Evolutionary conservation across 1,284 basidiomycete species (phyloP), one percentile per base, ranked within the genome.

Genomic region (Marasmius oreades): DNA sequence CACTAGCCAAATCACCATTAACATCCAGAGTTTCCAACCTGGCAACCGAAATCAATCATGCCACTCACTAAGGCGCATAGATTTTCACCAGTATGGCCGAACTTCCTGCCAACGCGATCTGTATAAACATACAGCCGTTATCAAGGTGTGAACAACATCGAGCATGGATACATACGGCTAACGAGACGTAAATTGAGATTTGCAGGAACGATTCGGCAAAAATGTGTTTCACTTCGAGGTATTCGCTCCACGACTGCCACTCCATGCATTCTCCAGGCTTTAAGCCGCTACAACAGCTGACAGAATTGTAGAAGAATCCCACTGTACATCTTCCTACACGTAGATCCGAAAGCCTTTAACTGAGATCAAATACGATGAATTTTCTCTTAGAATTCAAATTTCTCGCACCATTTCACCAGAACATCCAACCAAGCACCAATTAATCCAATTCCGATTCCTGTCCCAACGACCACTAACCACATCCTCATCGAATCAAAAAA

Each of bases 341-440:
- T 34, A 92, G 66, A 64, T 91, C 88, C 43, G 80, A 81, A 55
- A 92, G 70, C 85, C 86, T 87, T 56, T 22, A 14, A 31, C 42
- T 36, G 16, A 55, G 51, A 8, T 31, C 33, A 11, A 48, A 24
- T 52, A 16, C 33, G 22, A 36, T 20, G 16, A 33, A 37, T 18
- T 11, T 5, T 52, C 50, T 23, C 51, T 55, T 37, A 11, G 20
- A 2, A 50, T n/a, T 20, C 34, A 37, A 54, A 28, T 59, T 46
- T 20, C 6, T 52, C 78, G 56, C 67, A 86, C 89, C 88, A 92
- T 69, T 82, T 82, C 8, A 89, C 86, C 28, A 90, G 70, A 4
- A 91, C 80, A 68, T 91, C 89, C 55, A 92, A 66, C 80, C 82
- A 88, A 5, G 85, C 88, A 24, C 88, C 88, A 22, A 83, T 77